Conservation (phyloP, 202 grass and related monocot species). For the Hordeum pubiflorum region DNA sequence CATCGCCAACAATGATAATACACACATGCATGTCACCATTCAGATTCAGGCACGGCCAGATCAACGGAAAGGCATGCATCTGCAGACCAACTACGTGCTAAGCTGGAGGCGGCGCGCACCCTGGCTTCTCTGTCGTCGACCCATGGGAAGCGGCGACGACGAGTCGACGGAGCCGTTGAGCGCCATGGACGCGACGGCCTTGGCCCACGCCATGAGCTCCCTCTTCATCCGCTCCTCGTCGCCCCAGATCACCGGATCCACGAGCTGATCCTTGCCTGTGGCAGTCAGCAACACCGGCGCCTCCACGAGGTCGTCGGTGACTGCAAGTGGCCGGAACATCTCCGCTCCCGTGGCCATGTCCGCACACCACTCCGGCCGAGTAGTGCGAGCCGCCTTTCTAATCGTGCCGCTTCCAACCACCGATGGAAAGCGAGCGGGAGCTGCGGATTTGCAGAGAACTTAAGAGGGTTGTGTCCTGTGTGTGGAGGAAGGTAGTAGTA, state of each 20-base stretch:
- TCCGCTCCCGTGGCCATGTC: constrained; percentile 31
- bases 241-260: constrained; percentile 48
- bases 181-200: constrained; percentile 59
- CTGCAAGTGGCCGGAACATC: constrained; percentile 4
- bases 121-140: neutral
- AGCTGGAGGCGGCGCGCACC: neutral
- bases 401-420: neutral
- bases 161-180: neutral
- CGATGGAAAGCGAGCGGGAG: neutral
- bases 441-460: neutral
- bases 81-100: neutral
- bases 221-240: constrained; percentile 80
- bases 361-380: neutral
- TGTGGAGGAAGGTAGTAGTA: neutral
- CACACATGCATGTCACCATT: too few relatives aligned
- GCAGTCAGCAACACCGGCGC: neutral
- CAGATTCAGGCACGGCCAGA: neutral
- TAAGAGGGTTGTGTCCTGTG: neutral
- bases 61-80: neutral
- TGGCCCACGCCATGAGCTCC: constrained; percentile 71
- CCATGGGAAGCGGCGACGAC: neutral
- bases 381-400: neutral
- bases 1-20: too few relatives aligned
- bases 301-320: neutral
- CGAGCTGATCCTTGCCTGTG: neutral